These are phyloP conservation scores for Colletotrichum gigasporum DNA, from an alignment of 2,329 filamentous ascomycete species.

Conservation along the genomic window DNA sequence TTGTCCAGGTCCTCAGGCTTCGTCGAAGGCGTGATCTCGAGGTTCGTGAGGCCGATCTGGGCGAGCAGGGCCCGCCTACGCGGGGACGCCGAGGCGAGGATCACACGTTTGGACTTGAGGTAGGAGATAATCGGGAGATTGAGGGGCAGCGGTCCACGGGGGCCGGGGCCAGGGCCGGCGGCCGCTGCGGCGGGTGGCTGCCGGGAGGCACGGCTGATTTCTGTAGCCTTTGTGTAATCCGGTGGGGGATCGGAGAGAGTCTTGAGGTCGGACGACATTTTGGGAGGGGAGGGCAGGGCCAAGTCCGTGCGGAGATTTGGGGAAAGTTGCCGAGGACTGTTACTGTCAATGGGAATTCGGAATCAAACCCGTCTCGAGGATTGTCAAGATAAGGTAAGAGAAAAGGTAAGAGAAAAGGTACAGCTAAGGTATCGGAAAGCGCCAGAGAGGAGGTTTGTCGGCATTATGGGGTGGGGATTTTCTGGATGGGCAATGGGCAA, in stretches of 20 bases:
- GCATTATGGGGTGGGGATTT: constrained; percentile 23
- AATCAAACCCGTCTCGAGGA: background rate
- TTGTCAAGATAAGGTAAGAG: background rate
- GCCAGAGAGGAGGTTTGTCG: constrained; percentile 4
- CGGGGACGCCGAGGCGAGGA: constrained; percentile 91
- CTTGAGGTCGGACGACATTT: constrained; percentile 16
- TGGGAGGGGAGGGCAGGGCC: background rate
- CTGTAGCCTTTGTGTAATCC: constrained; percentile 53
- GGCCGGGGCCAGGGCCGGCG: constrained; percentile 34
- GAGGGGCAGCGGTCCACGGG: constrained; percentile 71
- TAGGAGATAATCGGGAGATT: constrained; percentile 81
- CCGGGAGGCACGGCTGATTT: constrained; percentile 38
- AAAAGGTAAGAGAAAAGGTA: background rate
- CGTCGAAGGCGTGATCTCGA: constrained; percentile 86
- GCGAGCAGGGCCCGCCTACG: constrained; percentile 83
- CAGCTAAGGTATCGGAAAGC: constrained; percentile 14
- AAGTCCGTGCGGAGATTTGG: background rate
- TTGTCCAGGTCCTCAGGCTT: constrained; percentile 90
- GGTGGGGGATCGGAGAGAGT: constrained; percentile 51
- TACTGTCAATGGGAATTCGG: background rate
- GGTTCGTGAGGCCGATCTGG: constrained; percentile 78
- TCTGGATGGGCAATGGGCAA: constrained; percentile 16
- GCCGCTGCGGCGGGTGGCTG: constrained; percentile 31
- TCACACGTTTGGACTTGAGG: constrained; percentile 81
- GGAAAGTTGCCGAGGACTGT: background rate